Evolutionary conservation across 2,329 filamentous ascomycete genomes (phyloP).

Genomic region (Fusarium redolens): DNA sequence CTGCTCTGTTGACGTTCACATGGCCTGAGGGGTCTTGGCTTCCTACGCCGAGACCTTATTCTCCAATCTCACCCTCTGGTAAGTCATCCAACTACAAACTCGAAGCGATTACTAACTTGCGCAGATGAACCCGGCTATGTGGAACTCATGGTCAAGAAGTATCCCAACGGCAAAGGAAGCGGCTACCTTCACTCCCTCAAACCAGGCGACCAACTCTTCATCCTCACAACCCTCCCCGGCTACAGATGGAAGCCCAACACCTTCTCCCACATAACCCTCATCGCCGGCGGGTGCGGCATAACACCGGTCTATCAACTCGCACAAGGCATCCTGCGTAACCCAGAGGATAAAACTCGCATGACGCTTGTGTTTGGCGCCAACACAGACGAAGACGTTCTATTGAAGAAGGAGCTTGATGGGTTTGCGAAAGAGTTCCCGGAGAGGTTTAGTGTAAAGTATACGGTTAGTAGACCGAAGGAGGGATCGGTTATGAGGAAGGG

Average conservation of each 20-base stretch:
- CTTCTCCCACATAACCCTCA: slow-evolving; percentile 66
- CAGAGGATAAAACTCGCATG: slow-evolving; percentile 70
- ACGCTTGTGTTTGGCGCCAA: slow-evolving; percentile 76
- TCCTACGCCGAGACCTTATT: slow-evolving; percentile 74
- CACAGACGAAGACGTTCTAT: slow-evolving; percentile 67
- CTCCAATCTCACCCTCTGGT: slow-evolving; percentile 59
- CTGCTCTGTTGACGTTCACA: slow-evolving; percentile 69
- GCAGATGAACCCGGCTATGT: slow-evolving; percentile 66
- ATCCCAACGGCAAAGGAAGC: slow-evolving; percentile 73
- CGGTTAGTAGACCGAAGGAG: slow-evolving; percentile 61
- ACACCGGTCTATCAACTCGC: slow-evolving; percentile 76
- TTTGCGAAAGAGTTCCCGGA: slow-evolving; percentile 64
- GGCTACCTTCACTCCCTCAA: slow-evolving; percentile 73
- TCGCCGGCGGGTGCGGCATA: slow-evolving; percentile 79
- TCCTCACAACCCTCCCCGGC: slow-evolving; percentile 65
- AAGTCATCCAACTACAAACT: rapidly evolving
- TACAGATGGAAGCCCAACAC: slow-evolving; percentile 65
- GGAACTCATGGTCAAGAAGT: slow-evolving; percentile 75
- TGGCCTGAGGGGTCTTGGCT: slow-evolving; percentile 67
- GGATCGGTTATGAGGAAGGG: slow-evolving; percentile 62
- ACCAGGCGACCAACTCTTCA: slow-evolving; percentile 70
- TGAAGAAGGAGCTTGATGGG: slow-evolving; percentile 67
- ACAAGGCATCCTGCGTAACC: slow-evolving; percentile 70
- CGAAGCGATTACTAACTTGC: neutral
- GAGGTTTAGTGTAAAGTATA: slow-evolving; percentile 68